phyloP scores from a whole-genome alignment of 2,329 filamentous ascomycete genomes.

The Cryoendolithus antarcticus region DNA sequence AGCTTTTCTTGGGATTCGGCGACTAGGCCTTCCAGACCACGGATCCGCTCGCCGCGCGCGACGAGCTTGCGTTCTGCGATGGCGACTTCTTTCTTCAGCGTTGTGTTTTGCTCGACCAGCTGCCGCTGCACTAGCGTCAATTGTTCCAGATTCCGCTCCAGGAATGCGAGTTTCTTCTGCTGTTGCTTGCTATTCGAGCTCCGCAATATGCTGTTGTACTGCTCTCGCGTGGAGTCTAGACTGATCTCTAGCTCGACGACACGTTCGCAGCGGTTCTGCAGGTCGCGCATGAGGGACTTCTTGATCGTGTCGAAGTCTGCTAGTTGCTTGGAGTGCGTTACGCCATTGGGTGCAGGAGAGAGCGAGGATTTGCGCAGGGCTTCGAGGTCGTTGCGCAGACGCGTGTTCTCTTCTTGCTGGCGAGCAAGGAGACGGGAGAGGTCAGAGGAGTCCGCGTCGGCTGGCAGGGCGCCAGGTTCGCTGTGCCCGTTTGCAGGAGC shows the following conservation, averaged over 20 bases:
- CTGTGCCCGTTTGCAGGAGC: slow-evolving; percentile 57
- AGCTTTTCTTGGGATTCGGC: slow-evolving; percentile 98
- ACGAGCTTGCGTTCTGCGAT: slow-evolving; percentile 97
- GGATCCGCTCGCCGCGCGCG: slow-evolving; percentile 90
- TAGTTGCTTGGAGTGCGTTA: slow-evolving; percentile 93
- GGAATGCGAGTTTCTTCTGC: slow-evolving; percentile 99
- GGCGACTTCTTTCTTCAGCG: slow-evolving; percentile 96
- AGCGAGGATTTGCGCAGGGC: slow-evolving; percentile 61
- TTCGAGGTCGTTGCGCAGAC: slow-evolving; percentile 68
- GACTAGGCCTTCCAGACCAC: slow-evolving; percentile 79
- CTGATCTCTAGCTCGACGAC: slow-evolving; percentile 96
- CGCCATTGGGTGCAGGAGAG: slow-evolving; percentile 44
- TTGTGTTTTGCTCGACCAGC: slow-evolving; percentile 93
- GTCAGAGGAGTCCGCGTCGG: slow-evolving; percentile 42
- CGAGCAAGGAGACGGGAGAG: slow-evolving; percentile 63
- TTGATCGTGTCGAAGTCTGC: slow-evolving; percentile 99
- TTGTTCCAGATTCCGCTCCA: slow-evolving; percentile 96
- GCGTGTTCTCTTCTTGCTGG: slow-evolving; percentile 70
- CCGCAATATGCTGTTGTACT: slow-evolving; percentile 96
- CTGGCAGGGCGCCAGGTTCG: slow-evolving; percentile 37
- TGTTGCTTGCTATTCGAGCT: slow-evolving; percentile 96
- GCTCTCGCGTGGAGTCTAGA: slow-evolving; percentile 90
- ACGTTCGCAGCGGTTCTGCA: slow-evolving; percentile 95
- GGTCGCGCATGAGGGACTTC: slow-evolving; percentile 96
- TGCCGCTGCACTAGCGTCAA: slow-evolving; percentile 94